Evolutionary conservation across 495 filamentous ascomycete genomes (phyloP), one percentile per base, ranked within the genome.

Genomic region (Daldinia loculata): DNA sequence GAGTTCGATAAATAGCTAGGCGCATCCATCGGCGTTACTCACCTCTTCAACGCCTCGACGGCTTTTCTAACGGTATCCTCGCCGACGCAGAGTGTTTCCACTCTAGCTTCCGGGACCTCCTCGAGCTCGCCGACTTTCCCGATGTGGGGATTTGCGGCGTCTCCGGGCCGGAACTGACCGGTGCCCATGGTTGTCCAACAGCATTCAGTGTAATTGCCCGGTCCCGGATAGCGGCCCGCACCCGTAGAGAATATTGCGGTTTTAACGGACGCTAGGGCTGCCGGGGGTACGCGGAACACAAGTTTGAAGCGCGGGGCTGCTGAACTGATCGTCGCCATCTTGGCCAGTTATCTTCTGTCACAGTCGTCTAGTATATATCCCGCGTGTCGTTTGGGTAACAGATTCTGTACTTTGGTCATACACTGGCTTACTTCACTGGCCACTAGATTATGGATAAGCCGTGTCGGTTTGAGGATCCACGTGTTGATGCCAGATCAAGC

Each of bases 11-110:
- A 41, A 61, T 30, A 56, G 12, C 14, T 26, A 27, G 14, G 48
- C 41, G 64, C 41, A 74, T 3, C 48, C 50, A 34, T 41, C 15
- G 67, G 36, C 26, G 34, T n/a, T 36, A 65, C 81, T 64, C 63
- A 88, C 87, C 64, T 81, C 75, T 87, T 89, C 78, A 91, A 70
- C 53, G 86, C 87, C 61, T 80, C 80, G n/a, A 89, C 84, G 34
- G 80, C 86, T 61, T 78, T 76, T 55, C 61, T 74, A 30, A 69
- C 74, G n/a, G 80, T 71, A 38, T 80, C 78, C 62, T 78, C 74
- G 17, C 80, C 78, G 6, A 82, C 72, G 75, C 82, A 84, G 43
- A 87, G 58, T 26, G 80, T 81, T 72, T 88, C 84, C 17, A 87
- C 82, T 39, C 80, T 77, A 29, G 80, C 76, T 71, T 87, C 86